These are phyloP conservation scores for Aspergillus neotritici DNA, from an alignment of 2,329 filamentous ascomycete species.

Conservation along the genomic window DNA sequence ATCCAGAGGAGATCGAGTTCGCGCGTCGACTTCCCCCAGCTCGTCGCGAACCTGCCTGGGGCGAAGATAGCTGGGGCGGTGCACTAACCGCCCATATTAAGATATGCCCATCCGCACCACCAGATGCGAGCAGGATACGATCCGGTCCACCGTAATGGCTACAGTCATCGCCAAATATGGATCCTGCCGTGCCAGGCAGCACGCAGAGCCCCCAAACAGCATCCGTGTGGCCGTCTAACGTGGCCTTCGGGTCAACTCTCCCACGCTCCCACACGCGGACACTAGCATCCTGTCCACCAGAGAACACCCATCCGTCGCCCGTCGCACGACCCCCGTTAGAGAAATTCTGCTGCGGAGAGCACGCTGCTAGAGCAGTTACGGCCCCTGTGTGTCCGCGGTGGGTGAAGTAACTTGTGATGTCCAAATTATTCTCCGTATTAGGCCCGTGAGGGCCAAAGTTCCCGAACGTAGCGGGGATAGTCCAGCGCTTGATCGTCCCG, in stretches of 20 bases:
- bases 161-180: constrained; percentile 68
- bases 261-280: constrained; percentile 94
- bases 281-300: constrained; percentile 87
- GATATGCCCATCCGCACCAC: constrained; percentile 82
- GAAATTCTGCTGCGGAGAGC: constrained; percentile 81
- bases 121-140: constrained; percentile 82
- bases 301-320: constrained; percentile 98
- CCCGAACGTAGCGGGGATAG: constrained; percentile 77
- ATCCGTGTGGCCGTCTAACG: constrained; percentile 88
- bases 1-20: constrained; percentile 91
- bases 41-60: constrained; percentile 66
- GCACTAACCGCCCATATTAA: constrained; percentile 93
- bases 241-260: constrained; percentile 89
- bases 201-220: constrained; percentile 95
- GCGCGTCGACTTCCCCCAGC: constrained; percentile 73
- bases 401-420: constrained; percentile 90
- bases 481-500: constrained; percentile 93
- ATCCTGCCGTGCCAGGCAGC: constrained; percentile 72
- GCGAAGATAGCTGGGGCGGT: constrained; percentile 78
- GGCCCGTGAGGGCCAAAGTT: constrained; percentile 49
- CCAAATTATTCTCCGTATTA: constrained; percentile 67
- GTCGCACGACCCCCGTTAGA: constrained; percentile 79
- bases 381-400: constrained; percentile 90
- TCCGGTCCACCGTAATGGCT: constrained; percentile 74
- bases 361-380: constrained; percentile 80